Evolutionary conservation across 805 yeast genomes (phyloP).

Genomic region (Hanseniaspora singularis): DNA sequence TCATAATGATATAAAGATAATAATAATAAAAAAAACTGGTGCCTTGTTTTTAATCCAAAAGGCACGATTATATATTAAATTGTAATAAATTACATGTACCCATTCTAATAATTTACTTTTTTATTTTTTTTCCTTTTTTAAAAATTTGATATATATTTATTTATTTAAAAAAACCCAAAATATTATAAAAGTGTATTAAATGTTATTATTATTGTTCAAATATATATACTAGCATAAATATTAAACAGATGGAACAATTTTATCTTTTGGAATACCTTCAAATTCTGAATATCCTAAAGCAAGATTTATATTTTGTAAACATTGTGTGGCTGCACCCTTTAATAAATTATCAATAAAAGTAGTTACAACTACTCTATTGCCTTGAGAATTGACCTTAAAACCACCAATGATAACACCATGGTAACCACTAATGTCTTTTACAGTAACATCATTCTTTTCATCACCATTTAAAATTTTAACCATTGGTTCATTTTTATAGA

Average conservation of each 20-base stretch:
- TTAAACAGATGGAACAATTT: slow-evolving; percentile 38
- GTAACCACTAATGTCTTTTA: slow-evolving; percentile 79
- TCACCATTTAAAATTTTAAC: slow-evolving; percentile 58
- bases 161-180: neutral
- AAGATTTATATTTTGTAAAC: slow-evolving; percentile 89
- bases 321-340: slow-evolving; percentile 98
- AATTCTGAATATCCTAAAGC: slow-evolving; percentile 84
- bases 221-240: neutral
- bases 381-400: slow-evolving; percentile 79
- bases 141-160: no score
- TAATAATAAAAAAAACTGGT: neutral
- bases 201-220: no score
- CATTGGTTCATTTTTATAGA: slow-evolving; percentile 76
- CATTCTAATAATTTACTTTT: no score
- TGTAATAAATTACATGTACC: no score
- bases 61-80: no score
- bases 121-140: no score
- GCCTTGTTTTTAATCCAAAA: no score
- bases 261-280: slow-evolving; percentile 80
- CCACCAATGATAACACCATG: slow-evolving; percentile 95
- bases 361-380: slow-evolving; percentile 83
- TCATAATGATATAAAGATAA: neutral
- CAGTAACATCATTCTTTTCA: slow-evolving; percentile 67
- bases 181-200: neutral
- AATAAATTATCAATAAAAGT: slow-evolving; percentile 92